Evolutionary conservation across 2,329 filamentous ascomycete species (phyloP).

Genomic region (Lomentospora prolificans): DNA sequence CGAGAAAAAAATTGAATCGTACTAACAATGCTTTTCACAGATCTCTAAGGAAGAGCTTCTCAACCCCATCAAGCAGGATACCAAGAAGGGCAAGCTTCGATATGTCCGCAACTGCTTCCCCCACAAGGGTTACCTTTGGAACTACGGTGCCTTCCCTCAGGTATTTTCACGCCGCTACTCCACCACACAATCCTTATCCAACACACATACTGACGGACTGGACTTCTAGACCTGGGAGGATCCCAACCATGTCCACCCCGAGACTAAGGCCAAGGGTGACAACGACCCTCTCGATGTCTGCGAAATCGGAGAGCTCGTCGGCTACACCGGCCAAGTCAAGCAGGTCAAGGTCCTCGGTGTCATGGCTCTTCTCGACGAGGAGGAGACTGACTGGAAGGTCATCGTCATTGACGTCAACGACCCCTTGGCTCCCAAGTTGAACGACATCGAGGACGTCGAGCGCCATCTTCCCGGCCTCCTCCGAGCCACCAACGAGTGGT

Average conservation of each 20-base stretch:
- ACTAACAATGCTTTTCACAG: constrained; percentile 32
- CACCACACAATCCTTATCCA: not conserved
- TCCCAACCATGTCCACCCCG: constrained; percentile 87
- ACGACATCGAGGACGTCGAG: constrained; percentile 98
- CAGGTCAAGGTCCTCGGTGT: constrained; percentile 99
- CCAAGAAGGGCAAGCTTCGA: constrained; percentile 99
- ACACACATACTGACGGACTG: not conserved
- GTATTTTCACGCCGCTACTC: constrained; percentile 38
- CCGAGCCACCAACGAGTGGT: constrained; percentile 99
- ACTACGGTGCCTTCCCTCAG: constrained; percentile 99
- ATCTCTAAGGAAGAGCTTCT: constrained; percentile 98
- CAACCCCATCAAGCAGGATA: constrained; percentile 99
- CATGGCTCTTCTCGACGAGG: constrained; percentile 98
- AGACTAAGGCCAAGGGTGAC: constrained; percentile 99
- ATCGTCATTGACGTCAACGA: constrained; percentile 99
- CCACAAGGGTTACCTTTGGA: constrained; percentile 99
- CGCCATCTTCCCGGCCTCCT: constrained; percentile 93
- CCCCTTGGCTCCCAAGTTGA: constrained; percentile 88
- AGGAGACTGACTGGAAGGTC: constrained; percentile 99
- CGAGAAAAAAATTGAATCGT: not conserved
- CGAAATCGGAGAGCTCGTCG: constrained; percentile 97
- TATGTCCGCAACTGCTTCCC: constrained; percentile 99
- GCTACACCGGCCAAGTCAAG: constrained; percentile 93
- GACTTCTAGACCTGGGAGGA: constrained; percentile 86
- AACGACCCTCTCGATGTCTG: constrained; percentile 99